Conservation (phyloP, 2,329 filamentous ascomycete species). For the Boeremia lycopersici region DNA sequence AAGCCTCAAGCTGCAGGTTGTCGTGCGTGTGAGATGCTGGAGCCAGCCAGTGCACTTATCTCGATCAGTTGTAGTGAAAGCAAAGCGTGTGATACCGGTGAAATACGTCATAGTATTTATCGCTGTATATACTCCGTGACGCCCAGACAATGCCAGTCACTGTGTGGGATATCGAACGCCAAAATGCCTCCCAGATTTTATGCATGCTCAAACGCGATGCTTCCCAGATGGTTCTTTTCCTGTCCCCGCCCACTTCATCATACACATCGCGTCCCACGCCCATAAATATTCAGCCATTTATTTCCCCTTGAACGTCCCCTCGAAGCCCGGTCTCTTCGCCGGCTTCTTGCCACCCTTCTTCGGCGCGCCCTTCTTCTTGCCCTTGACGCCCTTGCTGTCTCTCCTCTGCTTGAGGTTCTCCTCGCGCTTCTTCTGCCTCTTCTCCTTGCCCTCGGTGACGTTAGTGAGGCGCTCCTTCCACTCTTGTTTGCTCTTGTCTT, state of each 20-base stretch:
- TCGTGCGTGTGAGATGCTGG: neutral
- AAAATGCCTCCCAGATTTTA: conserved; percentile 30
- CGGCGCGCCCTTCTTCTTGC: conserved; percentile 52
- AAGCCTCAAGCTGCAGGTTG: neutral
- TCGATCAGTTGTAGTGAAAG: neutral
- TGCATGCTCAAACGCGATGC: conserved; percentile 14
- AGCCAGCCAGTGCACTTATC: neutral
- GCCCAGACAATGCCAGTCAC: conserved; percentile 33
- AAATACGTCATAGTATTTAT: conserved; percentile 31
- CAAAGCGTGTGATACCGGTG: conserved; percentile 1
- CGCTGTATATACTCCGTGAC: conserved; percentile 29
- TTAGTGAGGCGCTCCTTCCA: conserved; percentile 63
- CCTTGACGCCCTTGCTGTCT: conserved; percentile 79
- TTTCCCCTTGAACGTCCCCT: conserved; percentile 68
- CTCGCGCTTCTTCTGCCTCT: conserved; percentile 57
- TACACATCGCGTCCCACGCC: neutral
- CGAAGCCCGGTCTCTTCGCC: conserved; percentile 61
- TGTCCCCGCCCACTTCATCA: neutral
- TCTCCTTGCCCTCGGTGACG: conserved; percentile 55
- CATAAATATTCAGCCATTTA: conserved; percentile 7
- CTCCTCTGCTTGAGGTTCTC: conserved; percentile 70
- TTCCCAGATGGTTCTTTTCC: neutral
- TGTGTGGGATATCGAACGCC: conserved; percentile 39
- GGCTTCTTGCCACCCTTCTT: conserved; percentile 59
- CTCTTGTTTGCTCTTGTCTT: conserved; percentile 89